phyloP scores from a whole-genome alignment of 2,329 filamentous ascomycete genomes.

The Lecanoromycetidae sp. region DNA sequence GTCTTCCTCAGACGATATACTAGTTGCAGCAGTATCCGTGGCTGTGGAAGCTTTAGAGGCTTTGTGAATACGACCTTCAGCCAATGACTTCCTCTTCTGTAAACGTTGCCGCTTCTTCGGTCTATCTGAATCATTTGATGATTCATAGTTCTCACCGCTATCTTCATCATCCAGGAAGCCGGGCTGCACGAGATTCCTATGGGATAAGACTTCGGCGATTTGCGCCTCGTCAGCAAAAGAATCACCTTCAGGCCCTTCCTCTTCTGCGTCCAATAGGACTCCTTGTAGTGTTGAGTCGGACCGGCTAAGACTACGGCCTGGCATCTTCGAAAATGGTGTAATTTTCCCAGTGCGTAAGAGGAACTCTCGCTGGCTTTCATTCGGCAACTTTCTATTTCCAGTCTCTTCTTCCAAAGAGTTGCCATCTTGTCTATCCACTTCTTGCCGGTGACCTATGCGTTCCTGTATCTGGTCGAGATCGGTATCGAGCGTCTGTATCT shows the following conservation, averaged over 20 bases:
- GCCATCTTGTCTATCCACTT: constrained; percentile 38
- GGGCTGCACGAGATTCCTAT: constrained; percentile 60
- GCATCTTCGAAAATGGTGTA: constrained; percentile 79
- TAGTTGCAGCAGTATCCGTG: not conserved
- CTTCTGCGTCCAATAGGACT: constrained; percentile 67
- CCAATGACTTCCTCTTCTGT: not conserved
- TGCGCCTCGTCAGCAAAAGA: constrained; percentile 21
- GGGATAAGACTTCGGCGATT: constrained; percentile 41
- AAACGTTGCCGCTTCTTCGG: constrained; percentile 16
- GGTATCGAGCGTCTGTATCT: constrained; percentile 51
- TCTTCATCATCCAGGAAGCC: constrained; percentile 50
- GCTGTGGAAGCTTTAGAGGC: not conserved
- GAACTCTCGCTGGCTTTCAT: constrained; percentile 77
- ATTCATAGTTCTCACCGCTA: constrained; percentile 24
- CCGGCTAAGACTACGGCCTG: constrained; percentile 44
- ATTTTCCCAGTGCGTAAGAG: constrained; percentile 95
- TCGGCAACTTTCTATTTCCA: constrained; percentile 46
- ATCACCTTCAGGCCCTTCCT: constrained; percentile 33
- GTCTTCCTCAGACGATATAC: constrained; percentile 8
- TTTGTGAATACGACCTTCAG: not conserved
- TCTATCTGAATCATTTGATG: constrained; percentile 23
- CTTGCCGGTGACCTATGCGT: constrained; percentile 65
- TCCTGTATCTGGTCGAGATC: constrained; percentile 71
- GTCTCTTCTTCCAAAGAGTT: constrained; percentile 33
- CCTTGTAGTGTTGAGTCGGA: constrained; percentile 61